phyloP scores from a whole-genome alignment of 164 flowering plant genomes.

The Cinnamomum chago region DNA sequence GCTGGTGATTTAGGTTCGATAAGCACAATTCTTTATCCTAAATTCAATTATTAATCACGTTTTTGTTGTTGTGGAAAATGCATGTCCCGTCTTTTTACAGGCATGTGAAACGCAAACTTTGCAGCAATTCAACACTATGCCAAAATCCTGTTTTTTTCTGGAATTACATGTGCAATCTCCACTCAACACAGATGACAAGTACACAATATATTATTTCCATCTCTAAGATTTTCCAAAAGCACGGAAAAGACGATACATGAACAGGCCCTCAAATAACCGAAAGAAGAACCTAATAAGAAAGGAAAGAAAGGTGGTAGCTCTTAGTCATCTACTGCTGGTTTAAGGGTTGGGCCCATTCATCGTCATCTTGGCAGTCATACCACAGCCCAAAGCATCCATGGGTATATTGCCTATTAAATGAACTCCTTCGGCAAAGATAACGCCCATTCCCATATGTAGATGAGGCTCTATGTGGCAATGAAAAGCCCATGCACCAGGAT shows the following conservation, averaged over 20 bases:
- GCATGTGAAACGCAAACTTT: neutral
- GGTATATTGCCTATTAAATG: slow-evolving; percentile 40
- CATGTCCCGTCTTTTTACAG: neutral
- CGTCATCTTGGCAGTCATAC: slow-evolving; percentile 48
- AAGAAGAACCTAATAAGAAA: neutral
- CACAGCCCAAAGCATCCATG: slow-evolving; percentile 48
- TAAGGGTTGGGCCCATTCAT: slow-evolving; percentile 10
- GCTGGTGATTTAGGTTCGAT: neutral
- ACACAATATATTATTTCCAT: neutral
- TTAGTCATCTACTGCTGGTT: too few species aligned
- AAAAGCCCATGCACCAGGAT: slow-evolving; percentile 94
- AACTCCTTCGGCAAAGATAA: slow-evolving; percentile 60
- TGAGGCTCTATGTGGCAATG: slow-evolving; percentile 97
- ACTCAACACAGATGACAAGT: neutral
- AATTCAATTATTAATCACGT: neutral
- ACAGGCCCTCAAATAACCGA: neutral
- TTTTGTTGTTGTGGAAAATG: neutral
- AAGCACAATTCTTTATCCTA: neutral
- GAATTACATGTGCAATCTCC: neutral
- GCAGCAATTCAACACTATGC: neutral
- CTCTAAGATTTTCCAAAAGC: neutral
- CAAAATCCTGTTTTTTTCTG: neutral
- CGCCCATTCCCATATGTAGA: slow-evolving; percentile 96
- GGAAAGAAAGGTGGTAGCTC: neutral
- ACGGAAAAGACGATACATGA: neutral